Evolutionary conservation across 2,329 filamentous ascomycete genomes (phyloP).

Genomic region (Ophiostoma piceae): DNA sequence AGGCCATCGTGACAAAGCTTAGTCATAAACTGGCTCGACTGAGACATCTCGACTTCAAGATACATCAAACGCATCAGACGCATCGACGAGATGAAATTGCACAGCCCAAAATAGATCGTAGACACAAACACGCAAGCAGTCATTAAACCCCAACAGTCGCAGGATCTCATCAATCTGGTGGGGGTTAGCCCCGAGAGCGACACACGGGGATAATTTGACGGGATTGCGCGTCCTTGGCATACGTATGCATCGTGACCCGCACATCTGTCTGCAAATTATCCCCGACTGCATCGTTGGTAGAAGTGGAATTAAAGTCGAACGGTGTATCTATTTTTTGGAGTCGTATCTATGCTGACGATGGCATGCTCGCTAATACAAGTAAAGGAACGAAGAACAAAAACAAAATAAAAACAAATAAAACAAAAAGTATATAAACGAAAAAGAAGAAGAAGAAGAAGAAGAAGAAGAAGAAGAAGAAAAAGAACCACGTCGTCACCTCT

Average conservation of each 20-base stretch:
- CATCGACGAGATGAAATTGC: neutral
- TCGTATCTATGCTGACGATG: slow-evolving; percentile 10
- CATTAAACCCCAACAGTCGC: too few species aligned
- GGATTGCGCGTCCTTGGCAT: neutral
- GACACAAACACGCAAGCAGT: too few species aligned
- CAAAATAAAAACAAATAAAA: neutral
- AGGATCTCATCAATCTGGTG: neutral
- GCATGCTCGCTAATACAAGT: slow-evolving; percentile 2
- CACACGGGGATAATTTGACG: neutral
- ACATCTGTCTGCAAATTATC: neutral
- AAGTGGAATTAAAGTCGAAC: neutral
- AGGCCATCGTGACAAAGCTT: neutral
- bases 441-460: neutral
- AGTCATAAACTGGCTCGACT: neutral
- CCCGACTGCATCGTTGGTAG: neutral
- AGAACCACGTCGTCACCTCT: too few species aligned
- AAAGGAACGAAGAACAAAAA: neutral
- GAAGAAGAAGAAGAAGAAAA: neutral
- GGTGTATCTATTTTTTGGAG: neutral
- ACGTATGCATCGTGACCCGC: neutral
- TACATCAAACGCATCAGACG: neutral
- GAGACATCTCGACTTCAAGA: neutral
- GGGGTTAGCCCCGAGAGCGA: neutral
- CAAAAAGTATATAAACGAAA: neutral
- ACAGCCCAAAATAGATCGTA: neutral